These are phyloP conservation scores for Serpula lacrymans DNA, from an alignment of 768 basidiomycete species.

Conservation along the genomic window DNA sequence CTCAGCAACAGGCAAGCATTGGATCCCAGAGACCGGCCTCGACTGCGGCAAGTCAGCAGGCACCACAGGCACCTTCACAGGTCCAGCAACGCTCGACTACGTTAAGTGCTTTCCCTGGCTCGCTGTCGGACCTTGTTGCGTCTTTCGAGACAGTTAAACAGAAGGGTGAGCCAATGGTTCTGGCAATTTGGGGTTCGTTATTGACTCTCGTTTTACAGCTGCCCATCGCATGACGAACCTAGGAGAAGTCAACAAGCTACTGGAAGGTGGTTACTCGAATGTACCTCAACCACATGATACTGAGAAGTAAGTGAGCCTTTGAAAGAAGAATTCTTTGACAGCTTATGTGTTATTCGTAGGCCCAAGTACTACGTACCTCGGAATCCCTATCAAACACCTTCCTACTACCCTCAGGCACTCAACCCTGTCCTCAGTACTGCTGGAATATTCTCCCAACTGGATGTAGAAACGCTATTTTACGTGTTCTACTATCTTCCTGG, in stretches of 20 bases:
- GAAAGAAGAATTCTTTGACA: background rate
- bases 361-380: constrained; percentile 96
- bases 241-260: constrained; percentile 86
- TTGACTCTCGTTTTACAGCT: constrained; percentile 34
- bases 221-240: constrained; percentile 84
- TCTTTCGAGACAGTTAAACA: constrained; percentile 97
- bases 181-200: background rate
- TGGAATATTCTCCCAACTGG: constrained; percentile 83
- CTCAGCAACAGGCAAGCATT: constrained; percentile 30
- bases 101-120: constrained; percentile 68
- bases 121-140: constrained; percentile 86
- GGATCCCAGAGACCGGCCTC: constrained; percentile 55
- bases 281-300: constrained; percentile 93
- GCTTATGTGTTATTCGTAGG: constrained; percentile 40
- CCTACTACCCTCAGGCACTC: constrained; percentile 92
- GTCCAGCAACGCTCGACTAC: constrained; percentile 35
- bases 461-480: constrained; percentile 97
- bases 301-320: constrained; percentile 74
- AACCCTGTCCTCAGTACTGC: constrained; percentile 78
- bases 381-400: constrained; percentile 87
- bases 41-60: constrained; percentile 40
- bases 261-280: constrained; percentile 87
- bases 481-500: constrained; percentile 98
- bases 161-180: constrained; percentile 61
- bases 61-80: constrained; percentile 30